phyloP scores from a whole-genome alignment of 2,329 filamentous ascomycete genomes.

The Capronia coronata region DNA sequence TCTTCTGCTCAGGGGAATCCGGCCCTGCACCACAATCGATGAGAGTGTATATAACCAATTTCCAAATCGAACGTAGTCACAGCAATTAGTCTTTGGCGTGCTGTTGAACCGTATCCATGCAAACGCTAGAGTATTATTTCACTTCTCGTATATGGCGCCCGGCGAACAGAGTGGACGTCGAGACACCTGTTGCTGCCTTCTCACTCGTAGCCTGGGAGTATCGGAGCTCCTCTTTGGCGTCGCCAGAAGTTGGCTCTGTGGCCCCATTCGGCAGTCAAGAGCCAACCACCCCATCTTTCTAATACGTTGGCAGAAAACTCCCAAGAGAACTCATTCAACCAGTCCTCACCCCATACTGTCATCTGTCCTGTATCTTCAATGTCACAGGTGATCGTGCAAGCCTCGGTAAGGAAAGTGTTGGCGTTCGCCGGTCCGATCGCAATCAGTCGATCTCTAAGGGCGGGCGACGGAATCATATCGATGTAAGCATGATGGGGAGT shows the following conservation, averaged over 20 bases:
- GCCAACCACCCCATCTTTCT: conserved; percentile 37
- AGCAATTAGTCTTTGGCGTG: conserved; percentile 3
- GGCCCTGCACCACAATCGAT: conserved; percentile 4
- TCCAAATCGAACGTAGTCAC: conserved; percentile 1
- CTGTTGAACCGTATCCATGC: background rate
- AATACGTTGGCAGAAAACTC: conserved; percentile 39
- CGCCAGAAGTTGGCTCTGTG: conserved; percentile 41
- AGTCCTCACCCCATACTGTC: conserved; percentile 41
- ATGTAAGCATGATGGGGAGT: conserved; percentile 40
- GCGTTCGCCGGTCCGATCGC: conserved; percentile 34
- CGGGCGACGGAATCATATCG: conserved; percentile 39
- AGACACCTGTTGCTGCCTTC: background rate
- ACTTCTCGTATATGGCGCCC: background rate
- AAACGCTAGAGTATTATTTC: background rate
- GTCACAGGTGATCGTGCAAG: conserved; percentile 35
- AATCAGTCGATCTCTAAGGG: conserved; percentile 37
- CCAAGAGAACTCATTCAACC: conserved; percentile 40
- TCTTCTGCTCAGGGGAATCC: background rate
- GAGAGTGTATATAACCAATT: conserved; percentile 4
- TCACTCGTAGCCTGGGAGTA: conserved; percentile 34
- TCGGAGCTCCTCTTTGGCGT: conserved; percentile 34
- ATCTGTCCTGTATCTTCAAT: conserved; percentile 37
- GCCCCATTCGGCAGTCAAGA: conserved; percentile 37
- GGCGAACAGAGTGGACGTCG: background rate
- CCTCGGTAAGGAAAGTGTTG: conserved; percentile 35